Evolutionary conservation across 495 filamentous ascomycete genomes (phyloP).

Genomic region (Aspergillus affinis): DNA sequence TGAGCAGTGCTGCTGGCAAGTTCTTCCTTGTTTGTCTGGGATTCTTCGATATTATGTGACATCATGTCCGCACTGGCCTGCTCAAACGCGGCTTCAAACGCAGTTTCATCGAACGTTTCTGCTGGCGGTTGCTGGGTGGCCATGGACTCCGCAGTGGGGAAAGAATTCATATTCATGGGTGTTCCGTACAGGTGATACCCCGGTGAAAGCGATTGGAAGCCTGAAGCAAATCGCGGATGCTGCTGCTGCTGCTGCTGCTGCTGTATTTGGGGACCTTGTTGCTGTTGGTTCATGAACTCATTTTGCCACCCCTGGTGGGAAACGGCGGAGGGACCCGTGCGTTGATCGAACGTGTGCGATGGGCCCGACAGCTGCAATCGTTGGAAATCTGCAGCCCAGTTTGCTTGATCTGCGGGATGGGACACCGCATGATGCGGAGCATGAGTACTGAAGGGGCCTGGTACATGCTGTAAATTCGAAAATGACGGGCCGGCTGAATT

Average conservation of each 20-base stretch:
- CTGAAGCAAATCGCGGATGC: conserved; percentile 23
- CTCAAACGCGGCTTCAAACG: conserved; percentile 65
- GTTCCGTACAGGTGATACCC: conserved; percentile 26
- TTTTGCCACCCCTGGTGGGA: conserved; percentile 51
- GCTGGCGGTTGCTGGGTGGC: conserved; percentile 18
- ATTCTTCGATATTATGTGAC: conserved; percentile 22
- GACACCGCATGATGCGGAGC: conserved; percentile 22
- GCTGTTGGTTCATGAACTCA: conserved; percentile 52
- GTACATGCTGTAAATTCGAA: conserved; percentile 32
- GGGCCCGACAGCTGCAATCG: conserved; percentile 44
- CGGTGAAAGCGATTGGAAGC: conserved; percentile 36
- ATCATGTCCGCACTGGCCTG: conserved; percentile 43
- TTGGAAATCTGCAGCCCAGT: conserved; percentile 54
- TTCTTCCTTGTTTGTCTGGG: conserved; percentile 16
- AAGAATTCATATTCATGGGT: conserved; percentile 29
- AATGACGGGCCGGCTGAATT: conserved; percentile 35
- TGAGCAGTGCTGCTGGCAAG: conserved; percentile 10
- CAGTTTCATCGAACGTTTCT: conserved; percentile 56
- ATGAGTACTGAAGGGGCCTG: conserved; percentile 24
- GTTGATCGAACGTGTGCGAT: conserved; percentile 32
- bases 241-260: conserved; percentile 26
- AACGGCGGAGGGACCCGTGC: conserved; percentile 30
- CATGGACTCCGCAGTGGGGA: conserved; percentile 20
- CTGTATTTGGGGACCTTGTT: conserved; percentile 17
- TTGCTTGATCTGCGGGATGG: conserved; percentile 17